These are phyloP conservation scores for Meyerozyma smithsonii DNA, from an alignment of 1,139 yeast species.

Conservation along the genomic window DNA sequence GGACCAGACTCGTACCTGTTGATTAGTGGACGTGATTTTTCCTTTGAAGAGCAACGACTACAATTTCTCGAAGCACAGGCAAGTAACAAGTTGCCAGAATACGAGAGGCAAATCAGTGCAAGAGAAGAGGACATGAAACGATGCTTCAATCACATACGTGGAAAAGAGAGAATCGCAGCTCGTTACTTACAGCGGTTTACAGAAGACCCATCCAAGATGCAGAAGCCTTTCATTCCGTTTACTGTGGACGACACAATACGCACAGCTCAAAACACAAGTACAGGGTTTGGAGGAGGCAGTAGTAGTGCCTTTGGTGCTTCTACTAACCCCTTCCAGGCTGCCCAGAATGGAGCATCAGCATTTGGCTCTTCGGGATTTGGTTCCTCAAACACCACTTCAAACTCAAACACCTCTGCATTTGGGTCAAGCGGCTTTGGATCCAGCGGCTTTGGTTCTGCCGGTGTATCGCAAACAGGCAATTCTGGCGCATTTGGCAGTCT, in stretches of 20 bases:
- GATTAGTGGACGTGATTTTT: conserved; percentile 50
- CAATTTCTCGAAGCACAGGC: conserved; percentile 41
- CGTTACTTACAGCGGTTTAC: conserved; percentile 52
- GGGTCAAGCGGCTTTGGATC: conserved; percentile 6
- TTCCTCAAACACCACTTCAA: neutral
- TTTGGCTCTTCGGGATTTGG: conserved; percentile 10
- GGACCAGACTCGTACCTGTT: conserved; percentile 26
- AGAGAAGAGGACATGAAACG: conserved; percentile 45
- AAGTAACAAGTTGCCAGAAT: conserved; percentile 30
- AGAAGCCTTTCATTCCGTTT: conserved; percentile 37
- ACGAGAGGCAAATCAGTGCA: conserved; percentile 34
- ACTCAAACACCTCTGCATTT: conserved; percentile 5
- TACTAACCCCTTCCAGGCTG: conserved; percentile 8
- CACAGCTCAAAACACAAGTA: conserved; percentile 9
- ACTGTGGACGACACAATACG: conserved; percentile 23
- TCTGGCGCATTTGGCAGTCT: neutral
- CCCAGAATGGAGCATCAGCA: conserved; percentile 6
- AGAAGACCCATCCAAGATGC: conserved; percentile 20
- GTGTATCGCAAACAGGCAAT: neutral
- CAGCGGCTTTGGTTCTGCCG: conserved; percentile 5
- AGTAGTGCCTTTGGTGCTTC: conserved; percentile 8
- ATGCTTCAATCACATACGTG: conserved; percentile 33
- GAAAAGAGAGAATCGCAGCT: conserved; percentile 47
- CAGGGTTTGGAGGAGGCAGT: conserved; percentile 11
- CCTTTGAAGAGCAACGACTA: conserved; percentile 52